phyloP scores from a whole-genome alignment of 23 red algal species.

The Chondrus crispus region DNA sequence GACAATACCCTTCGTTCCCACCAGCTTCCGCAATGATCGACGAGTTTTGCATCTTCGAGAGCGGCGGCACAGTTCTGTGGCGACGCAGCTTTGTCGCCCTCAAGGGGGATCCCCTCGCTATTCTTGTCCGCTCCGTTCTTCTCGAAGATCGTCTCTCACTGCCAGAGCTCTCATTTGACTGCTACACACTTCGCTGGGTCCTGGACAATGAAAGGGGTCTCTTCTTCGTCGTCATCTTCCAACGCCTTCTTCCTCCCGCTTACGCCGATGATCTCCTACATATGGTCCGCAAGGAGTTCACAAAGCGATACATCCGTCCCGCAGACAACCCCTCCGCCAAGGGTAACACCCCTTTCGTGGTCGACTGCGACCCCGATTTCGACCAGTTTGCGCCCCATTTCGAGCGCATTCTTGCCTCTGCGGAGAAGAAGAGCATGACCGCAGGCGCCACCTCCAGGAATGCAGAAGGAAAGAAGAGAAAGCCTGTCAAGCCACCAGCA shows the following conservation, averaged over 20 bases:
- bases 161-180: constrained; percentile 34
- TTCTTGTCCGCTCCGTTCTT: constrained; percentile 85
- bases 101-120: constrained; percentile 49
- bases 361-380: constrained; percentile 32
- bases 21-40: constrained; percentile 85
- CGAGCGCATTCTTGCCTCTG: neutral
- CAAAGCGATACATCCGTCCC: neutral
- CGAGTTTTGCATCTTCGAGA: constrained; percentile 76
- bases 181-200: constrained; percentile 52
- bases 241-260: constrained; percentile 36
- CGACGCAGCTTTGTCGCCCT: constrained; percentile 49
- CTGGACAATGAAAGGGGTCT: constrained; percentile 61
- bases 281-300: constrained; percentile 59
- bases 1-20: neutral
- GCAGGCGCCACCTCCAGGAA: neutral
- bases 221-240: constrained; percentile 72
- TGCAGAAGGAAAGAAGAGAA: neutral
- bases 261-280: constrained; percentile 72
- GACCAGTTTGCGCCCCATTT: neutral
- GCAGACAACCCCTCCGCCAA: neutral
- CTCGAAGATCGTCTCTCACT: constrained; percentile 74
- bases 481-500: neutral
- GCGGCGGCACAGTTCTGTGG: constrained; percentile 72
- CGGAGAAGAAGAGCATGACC: neutral
- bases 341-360: constrained; percentile 2